These are phyloP conservation scores for Sarcomyxa edulis DNA, from an alignment of 768 basidiomycete genomes.

Conservation along the genomic window DNA sequence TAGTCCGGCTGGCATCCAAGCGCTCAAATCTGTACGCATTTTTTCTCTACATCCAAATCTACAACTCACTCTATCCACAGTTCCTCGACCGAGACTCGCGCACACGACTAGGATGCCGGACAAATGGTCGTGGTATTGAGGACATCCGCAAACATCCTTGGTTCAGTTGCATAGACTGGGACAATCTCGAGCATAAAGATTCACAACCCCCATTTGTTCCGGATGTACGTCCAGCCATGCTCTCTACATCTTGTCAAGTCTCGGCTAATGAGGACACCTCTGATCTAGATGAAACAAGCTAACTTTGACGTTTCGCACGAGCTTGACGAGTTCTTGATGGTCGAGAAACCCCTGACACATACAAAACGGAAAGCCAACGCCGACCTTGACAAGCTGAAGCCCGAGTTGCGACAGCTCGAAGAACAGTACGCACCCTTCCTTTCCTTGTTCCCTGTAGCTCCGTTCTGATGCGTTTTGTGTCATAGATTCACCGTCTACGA, in stretches of 20 bases:
- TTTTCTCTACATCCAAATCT: conserved; percentile 2
- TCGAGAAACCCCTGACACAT: conserved; percentile 96
- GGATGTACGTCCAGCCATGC: conserved; percentile 64
- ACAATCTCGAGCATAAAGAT: conserved; percentile 62
- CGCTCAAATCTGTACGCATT: conserved; percentile 58
- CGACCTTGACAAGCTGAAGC: conserved; percentile 84
- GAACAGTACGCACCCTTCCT: conserved; percentile 64
- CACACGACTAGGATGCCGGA: conserved; percentile 76
- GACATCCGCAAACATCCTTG: conserved; percentile 83
- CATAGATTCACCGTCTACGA: conserved; percentile 86
- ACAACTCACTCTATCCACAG: conserved; percentile 33
- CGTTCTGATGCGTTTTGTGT: conserved; percentile 1
- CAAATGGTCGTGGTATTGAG: conserved; percentile 63
- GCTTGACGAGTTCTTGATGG: conserved; percentile 94
- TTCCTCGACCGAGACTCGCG: conserved; percentile 79
- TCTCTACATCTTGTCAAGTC: conserved; percentile 1
- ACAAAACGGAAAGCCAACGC: conserved; percentile 85
- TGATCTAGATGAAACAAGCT: conserved; percentile 80
- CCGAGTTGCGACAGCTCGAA: conserved; percentile 88
- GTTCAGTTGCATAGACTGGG: conserved; percentile 84
- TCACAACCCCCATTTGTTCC: conserved; percentile 83
- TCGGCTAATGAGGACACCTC: conserved; percentile 7
- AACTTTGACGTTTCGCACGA: conserved; percentile 98
- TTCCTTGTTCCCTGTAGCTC: not conserved
- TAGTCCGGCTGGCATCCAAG: conserved; percentile 61